A percentile compares a stretch with the other conserved stretches of the same genome.
phyloP scores from a whole-genome alignment of 768 basidiomycete species.

The Dictyophora rubrovolvata region DNA sequence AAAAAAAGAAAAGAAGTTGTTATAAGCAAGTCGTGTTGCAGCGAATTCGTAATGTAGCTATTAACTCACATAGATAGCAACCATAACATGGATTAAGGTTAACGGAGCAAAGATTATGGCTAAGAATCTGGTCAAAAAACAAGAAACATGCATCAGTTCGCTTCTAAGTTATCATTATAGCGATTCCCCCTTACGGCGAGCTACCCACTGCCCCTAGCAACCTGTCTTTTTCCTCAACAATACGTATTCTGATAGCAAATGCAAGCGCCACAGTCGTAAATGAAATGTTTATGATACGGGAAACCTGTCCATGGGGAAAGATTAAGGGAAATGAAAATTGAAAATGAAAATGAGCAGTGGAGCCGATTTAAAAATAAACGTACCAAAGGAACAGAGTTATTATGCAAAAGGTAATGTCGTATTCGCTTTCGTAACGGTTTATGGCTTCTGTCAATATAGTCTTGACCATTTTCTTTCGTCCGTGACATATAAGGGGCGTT shows the following conservation, averaged over 20 bases:
- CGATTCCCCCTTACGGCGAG: slow-evolving; percentile 50
- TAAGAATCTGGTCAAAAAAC: slow-evolving; percentile 58
- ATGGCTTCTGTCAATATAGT: background rate
- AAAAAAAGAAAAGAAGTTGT: slow-evolving; percentile 8
- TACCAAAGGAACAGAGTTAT: slow-evolving; percentile 73
- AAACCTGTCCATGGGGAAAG: slow-evolving; percentile 39
- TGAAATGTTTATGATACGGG: slow-evolving; percentile 75
- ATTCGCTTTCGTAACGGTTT: slow-evolving; percentile 23
- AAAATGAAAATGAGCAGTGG: too few relatives aligned
- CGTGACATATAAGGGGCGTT: background rate
- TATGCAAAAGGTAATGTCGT: slow-evolving; percentile 59
- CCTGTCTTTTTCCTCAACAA: slow-evolving; percentile 37
- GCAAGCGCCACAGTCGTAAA: slow-evolving; percentile 74
- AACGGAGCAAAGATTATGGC: slow-evolving; percentile 80
- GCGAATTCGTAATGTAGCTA: too few relatives aligned
- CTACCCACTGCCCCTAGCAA: slow-evolving; percentile 69
- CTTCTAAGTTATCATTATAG: background rate
- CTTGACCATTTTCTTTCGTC: background rate
- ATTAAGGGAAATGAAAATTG: too few relatives aligned
- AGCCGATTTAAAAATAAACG: slow-evolving; percentile 14
- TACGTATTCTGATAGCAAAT: slow-evolving; percentile 66
- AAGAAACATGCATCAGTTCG: background rate
- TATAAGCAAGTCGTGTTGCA: background rate
- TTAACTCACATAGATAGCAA: slow-evolving; percentile 66
- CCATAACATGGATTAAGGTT: slow-evolving; percentile 77